Base-by-base conservation (phyloP, 257 asterid genomes). In the Salvia splendens region DNA sequence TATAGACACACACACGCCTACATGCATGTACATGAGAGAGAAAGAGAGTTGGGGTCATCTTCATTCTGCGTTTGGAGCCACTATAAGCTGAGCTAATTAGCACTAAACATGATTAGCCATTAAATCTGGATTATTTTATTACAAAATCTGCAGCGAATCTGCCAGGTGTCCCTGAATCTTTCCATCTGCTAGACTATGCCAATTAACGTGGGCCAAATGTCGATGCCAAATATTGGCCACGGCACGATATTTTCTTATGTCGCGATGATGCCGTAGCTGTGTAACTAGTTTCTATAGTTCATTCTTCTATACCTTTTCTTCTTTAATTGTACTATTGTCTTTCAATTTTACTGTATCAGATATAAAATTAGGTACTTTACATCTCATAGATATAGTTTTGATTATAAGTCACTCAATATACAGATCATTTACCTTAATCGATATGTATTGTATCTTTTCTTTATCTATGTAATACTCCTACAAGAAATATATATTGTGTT, bases 151-250 rank as follows among this genome's bases (percentile, higher is more conserved):
- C 69, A 50, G 9, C 68, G 45, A n/a, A 69, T 73, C 71, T 65
- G 81, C 79, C 93, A 80, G 12, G 77, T 87, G 90, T 82, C 60
- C 49, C 15, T 49, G 8, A 55, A 49, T 14, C 38, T 41, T 49
- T 56, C 47, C 36, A 28, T 70, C 60, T 60, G 64, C 12, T 42
- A 54, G 41, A 75, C 68, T 70, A 15, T 28, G 41, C 80, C 84
- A 77, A 51, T 81, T 2, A 12, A 5, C 14, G 1, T 11, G 12
- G 5, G 73, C 61, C 92, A 71, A 47, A 79, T 81, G 80, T 72
- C 50, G 45, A 51, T 51, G 3, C 20, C 46, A 48, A 68, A 78
- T 69, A 73, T 59, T 59, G 7, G 51, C 45, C 61, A 5, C 47
- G 65, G 65, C 32, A 70, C 75, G 58, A 78, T 73, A 49, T 49